Percentiles rank a stretch among this genome's conserved stretches.
These are phyloP conservation scores for Trichophyton schoenleinii DNA, from an alignment of 2,329 filamentous ascomycete genomes.

Conservation along the genomic window DNA sequence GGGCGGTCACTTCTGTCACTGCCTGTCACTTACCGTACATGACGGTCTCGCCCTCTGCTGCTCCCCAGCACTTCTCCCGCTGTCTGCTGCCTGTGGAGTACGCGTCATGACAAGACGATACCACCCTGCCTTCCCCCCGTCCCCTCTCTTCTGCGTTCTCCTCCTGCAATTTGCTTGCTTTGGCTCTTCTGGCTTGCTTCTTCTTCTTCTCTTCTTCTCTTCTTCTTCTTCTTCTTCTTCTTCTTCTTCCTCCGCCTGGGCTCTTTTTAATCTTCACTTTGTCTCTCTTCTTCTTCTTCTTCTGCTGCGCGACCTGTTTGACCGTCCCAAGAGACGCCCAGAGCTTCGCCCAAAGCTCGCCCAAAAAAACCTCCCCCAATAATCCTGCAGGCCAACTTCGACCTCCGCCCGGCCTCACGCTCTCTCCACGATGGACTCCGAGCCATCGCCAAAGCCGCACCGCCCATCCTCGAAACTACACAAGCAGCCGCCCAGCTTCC, in stretches of 20 bases:
- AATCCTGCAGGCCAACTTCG: neutral
- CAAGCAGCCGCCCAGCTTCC: conserved; percentile 33
- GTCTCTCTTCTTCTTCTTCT: neutral
- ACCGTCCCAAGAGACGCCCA: neutral
- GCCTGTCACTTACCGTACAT: conserved; percentile 2
- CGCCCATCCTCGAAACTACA: conserved; percentile 13
- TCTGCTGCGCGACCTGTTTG: neutral
- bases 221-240: too few species aligned
- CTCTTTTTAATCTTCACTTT: neutral
- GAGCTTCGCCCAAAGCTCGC: too few species aligned
- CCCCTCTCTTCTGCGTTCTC: neutral
- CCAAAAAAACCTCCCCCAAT: neutral
- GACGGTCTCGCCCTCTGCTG: neutral
- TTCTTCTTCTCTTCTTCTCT: neutral
- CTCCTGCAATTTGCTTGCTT: neutral
- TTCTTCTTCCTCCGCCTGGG: neutral
- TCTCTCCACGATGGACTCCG: neutral
- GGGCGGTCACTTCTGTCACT: neutral
- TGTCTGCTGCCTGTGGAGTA: neutral
- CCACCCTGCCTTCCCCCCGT: neutral
- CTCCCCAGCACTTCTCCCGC: too few species aligned
- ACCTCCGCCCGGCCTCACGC: neutral
- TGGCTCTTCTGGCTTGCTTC: neutral
- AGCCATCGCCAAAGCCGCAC: neutral
- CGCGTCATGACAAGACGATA: neutral